Evolutionary conservation across 257 asterid species (phyloP).

Genomic region (Nicotiana noctiflora): DNA sequence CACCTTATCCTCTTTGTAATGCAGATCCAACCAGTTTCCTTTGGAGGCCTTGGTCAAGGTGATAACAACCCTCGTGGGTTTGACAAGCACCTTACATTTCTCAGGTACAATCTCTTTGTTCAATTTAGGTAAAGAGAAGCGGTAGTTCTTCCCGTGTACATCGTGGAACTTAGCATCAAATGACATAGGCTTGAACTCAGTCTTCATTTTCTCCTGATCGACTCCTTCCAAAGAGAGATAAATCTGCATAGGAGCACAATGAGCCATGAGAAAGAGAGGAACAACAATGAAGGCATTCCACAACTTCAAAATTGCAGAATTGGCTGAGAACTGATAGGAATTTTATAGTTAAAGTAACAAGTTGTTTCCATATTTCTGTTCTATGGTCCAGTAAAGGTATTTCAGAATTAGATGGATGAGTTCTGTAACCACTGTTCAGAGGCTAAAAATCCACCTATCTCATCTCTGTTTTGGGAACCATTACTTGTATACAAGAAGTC

Average conservation of each 20-base stretch:
- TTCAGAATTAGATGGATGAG: background rate
- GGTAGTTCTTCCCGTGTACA: conserved; percentile 74
- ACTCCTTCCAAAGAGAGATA: conserved; percentile 80
- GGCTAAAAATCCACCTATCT: background rate
- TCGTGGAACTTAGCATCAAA: conserved; percentile 68
- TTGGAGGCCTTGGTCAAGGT: conserved; percentile 58
- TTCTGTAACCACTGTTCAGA: background rate
- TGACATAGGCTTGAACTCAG: conserved; percentile 61
- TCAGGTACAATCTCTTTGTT: conserved; percentile 73
- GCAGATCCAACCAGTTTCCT: conserved; percentile 82
- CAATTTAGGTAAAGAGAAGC: conserved; percentile 72
- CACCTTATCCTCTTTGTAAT: conserved; percentile 89
- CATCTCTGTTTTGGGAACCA: background rate
- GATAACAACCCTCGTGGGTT: conserved; percentile 64
- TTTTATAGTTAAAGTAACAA: background rate
- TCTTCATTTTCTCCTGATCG: conserved; percentile 60
- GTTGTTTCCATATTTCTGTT: background rate
- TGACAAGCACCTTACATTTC: conserved; percentile 67
- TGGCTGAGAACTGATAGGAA: background rate
- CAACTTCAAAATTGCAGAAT: background rate
- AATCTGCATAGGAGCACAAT: conserved; percentile 31
- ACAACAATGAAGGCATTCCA: background rate
- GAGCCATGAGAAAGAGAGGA: background rate
- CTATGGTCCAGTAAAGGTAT: background rate
- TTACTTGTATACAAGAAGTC: background rate